Base-by-base conservation (phyloP, 768 basidiomycete species). In the Candolleomyces eurysporus region DNA sequence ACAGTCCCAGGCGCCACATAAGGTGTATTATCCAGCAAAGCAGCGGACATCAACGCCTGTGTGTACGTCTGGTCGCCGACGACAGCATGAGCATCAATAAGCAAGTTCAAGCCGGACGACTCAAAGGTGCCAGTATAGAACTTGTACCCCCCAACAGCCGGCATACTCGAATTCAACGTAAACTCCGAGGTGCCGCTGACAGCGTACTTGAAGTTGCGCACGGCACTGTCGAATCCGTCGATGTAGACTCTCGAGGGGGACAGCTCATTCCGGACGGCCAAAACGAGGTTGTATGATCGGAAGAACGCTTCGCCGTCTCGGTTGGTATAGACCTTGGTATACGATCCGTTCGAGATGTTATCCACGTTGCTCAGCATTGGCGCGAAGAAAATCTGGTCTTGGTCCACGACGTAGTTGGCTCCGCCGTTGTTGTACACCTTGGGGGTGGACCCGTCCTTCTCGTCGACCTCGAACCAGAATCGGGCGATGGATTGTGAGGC, bases 401-500 rank as follows among this genome's bases (percentile, higher is more conserved):
- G 80, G 43, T 71, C 68, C 16, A 81, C 63, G 14, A 68, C 63
- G 64, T 81, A 82, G n/a, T 74, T 73, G 22, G 62, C 64, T 2
- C 82, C 81, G n/a, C 71, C 75, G 60, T 82, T 82, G 42, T 79
- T 72, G 59, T 79, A 74, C 1, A 67, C 68, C 2, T 73, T 74
- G 7, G 73, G 59, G 0, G 69, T 67, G 43, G 72, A 76, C 11
- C 80, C 81, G 61, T 80, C 71, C 31, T 75, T 73, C 61, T 82
- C 79, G 61, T 82, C 74, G 7, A 82, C 77, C 30, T 74, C 70
- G 66, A 83, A 83, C 80, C 80, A 82, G 67, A 82, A 82, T 39
- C 76, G 78, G 36, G 79, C 74, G 57, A 83, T 73, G n/a, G 80
- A 81, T 9, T 68, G 68, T 5, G 72, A 60, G 7, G 75, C 62